Evolutionary conservation across 768 basidiomycete genomes (phyloP).

Genomic region (Lactarius tabidus): DNA sequence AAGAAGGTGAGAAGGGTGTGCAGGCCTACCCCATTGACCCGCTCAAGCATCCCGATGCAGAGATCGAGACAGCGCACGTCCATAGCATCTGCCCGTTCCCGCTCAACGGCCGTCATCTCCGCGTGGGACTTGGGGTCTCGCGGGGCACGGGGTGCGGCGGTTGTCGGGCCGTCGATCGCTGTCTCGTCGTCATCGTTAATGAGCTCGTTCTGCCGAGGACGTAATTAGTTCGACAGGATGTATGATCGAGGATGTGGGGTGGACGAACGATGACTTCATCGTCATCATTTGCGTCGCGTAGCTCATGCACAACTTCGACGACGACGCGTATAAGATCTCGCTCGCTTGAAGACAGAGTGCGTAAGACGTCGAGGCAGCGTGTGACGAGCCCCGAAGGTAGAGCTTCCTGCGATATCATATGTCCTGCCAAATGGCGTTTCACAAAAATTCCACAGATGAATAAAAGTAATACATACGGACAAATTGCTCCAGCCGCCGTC

Average conservation of each 20-base stretch:
- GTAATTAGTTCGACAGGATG: neutral
- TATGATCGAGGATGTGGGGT: neutral
- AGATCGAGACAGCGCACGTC: conserved; percentile 74
- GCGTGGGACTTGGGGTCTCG: conserved; percentile 34
- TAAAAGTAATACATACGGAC: conserved; percentile 53
- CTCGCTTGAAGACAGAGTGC: conserved; percentile 66
- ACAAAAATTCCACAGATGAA: neutral
- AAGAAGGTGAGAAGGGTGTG: conserved; percentile 10
- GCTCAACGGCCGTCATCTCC: conserved; percentile 58
- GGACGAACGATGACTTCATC: conserved; percentile 31
- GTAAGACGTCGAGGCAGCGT: conserved; percentile 78
- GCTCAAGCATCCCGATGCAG: conserved; percentile 80
- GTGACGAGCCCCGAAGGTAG: conserved; percentile 70
- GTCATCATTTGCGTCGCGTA: conserved; percentile 54
- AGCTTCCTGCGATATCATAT: conserved; percentile 70
- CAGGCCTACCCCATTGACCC: conserved; percentile 69
- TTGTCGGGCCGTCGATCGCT: conserved; percentile 33
- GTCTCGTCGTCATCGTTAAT: conserved; percentile 35
- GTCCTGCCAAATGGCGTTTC: conserved; percentile 43
- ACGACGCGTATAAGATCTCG: conserved; percentile 83
- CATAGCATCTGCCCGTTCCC: conserved; percentile 51
- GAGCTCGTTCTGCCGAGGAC: conserved; percentile 28
- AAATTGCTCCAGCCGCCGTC: conserved; percentile 82
- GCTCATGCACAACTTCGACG: conserved; percentile 81
- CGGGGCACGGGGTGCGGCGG: conserved; percentile 22